Percentiles rank a stretch among this genome's conserved stretches.
These are phyloP conservation scores for Phaseolus coccineus DNA, from an alignment of 331 rosid genomes.

Conservation along the genomic window DNA sequence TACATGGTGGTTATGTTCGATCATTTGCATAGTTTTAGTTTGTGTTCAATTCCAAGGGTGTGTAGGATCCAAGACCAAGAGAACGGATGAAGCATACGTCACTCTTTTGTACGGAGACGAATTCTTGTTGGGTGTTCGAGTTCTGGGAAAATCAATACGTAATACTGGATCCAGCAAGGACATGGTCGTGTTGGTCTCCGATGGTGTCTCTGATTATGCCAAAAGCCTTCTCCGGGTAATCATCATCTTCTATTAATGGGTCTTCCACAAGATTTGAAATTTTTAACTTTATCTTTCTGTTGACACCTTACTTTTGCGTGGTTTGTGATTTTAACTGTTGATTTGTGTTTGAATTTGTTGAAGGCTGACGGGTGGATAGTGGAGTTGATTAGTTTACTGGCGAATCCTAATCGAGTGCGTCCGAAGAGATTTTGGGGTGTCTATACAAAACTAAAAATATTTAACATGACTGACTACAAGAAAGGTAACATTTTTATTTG, in stretches of 20 bases:
- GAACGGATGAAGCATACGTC: constrained; percentile 75
- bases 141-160: constrained; percentile 94
- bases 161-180: constrained; percentile 84
- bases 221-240: constrained; percentile 74
- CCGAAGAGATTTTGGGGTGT: constrained; percentile 99
- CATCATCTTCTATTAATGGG: neutral
- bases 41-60: constrained; percentile 51
- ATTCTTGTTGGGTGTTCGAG: constrained; percentile 93
- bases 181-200: constrained; percentile 93
- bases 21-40: constrained; percentile 43
- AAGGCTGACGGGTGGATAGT: constrained; percentile 99
- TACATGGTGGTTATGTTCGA: constrained; percentile 20
- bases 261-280: constrained; percentile 5
- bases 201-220: constrained; percentile 92
- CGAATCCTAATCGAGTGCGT: constrained; percentile 92
- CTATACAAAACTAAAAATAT: constrained; percentile 91
- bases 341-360: constrained; percentile 30
- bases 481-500: constrained; percentile 65
- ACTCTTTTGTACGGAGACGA: constrained; percentile 97
- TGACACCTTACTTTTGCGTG: neutral
- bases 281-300: neutral
- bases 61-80: constrained; percentile 61
- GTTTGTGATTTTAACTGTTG: constrained; percentile 28
- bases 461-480: constrained; percentile 92
- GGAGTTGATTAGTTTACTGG: constrained; percentile 87